Evolutionary conservation across 352 stramenopile species (phyloP).

Genomic region (Globisporangium solare): DNA sequence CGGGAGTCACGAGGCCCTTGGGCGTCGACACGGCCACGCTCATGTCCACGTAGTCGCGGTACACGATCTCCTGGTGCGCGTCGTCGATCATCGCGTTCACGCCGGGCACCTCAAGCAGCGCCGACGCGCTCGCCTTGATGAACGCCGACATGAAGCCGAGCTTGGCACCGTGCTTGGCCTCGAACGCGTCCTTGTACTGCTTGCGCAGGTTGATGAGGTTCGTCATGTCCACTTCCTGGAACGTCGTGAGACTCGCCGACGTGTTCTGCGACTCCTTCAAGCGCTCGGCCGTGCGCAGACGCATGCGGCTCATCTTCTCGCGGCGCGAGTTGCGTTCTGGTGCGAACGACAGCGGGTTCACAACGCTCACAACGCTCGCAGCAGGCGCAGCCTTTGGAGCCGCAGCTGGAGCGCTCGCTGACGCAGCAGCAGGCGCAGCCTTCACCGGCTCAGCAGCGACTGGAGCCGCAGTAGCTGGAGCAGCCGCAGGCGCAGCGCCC

Average conservation of each 20-base stretch:
- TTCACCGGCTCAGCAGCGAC: constrained; percentile 16
- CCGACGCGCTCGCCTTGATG: constrained; percentile 93
- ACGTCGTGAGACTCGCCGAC: constrained; percentile 97
- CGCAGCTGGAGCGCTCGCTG: constrained; percentile 14
- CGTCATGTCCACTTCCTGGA: constrained; percentile 99
- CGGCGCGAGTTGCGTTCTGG: constrained; percentile 45
- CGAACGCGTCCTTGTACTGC: constrained; percentile 95
- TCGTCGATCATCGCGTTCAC: constrained; percentile 99
- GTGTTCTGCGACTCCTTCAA: constrained; percentile 99
- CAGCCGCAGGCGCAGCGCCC: constrained; percentile 40
- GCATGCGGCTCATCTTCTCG: constrained; percentile 99
- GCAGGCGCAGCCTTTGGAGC: background rate
- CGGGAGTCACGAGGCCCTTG: constrained; percentile 96
- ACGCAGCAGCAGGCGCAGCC: constrained; percentile 9
- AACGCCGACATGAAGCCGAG: constrained; percentile 99
- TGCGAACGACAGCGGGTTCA: constrained; percentile 35
- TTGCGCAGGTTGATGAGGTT: constrained; percentile 93
- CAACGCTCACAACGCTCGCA: constrained; percentile 16
- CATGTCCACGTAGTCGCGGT: constrained; percentile 98
- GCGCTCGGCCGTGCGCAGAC: constrained; percentile 93
- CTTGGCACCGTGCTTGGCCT: constrained; percentile 97
- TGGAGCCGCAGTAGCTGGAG: constrained; percentile 23
- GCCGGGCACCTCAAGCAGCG: constrained; percentile 91
- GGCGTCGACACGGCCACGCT: constrained; percentile 96
- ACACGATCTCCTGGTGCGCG: constrained; percentile 96